Conservation (phyloP, 2,329 filamentous ascomycete genomes). For the Teratosphaeriaceae sp. region DNA sequence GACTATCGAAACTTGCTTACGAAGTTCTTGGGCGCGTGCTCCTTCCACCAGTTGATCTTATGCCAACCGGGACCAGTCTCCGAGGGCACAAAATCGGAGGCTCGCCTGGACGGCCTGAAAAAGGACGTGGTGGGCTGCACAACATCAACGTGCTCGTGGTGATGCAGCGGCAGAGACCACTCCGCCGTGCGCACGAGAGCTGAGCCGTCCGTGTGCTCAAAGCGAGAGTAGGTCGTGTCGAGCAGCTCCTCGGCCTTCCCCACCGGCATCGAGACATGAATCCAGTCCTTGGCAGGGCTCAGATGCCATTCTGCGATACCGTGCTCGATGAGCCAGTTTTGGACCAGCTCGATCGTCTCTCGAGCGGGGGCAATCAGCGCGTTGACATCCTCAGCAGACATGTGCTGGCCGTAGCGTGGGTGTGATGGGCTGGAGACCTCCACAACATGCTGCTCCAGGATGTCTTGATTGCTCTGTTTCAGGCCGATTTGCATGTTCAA, state of each 20-base stretch:
- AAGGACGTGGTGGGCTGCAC: slow-evolving; percentile 58
- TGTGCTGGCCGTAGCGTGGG: slow-evolving; percentile 47
- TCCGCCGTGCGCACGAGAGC: slow-evolving; percentile 46
- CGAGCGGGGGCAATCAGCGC: slow-evolving; percentile 48
- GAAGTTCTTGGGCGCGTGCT: too few species aligned
- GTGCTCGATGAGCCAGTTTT: slow-evolving; percentile 51
- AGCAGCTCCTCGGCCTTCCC: slow-evolving; percentile 47
- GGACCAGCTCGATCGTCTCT: slow-evolving; percentile 46
- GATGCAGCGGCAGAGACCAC: slow-evolving; percentile 53
- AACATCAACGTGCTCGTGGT: slow-evolving; percentile 53
- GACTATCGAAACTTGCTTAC: too few species aligned
- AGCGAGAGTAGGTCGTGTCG: slow-evolving; percentile 47
- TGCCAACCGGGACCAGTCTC: background rate
- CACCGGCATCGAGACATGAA: slow-evolving; percentile 48
- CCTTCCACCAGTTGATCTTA: background rate
- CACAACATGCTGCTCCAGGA: slow-evolving; percentile 49
- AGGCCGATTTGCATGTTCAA: slow-evolving; percentile 53
- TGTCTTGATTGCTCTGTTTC: slow-evolving; percentile 50
- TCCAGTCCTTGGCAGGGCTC: slow-evolving; percentile 52
- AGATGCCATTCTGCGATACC: slow-evolving; percentile 42
- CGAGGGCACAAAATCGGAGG: slow-evolving; percentile 1
- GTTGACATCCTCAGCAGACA: slow-evolving; percentile 46
- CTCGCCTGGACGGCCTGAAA: slow-evolving; percentile 36
- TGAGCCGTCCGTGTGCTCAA: slow-evolving; percentile 47
- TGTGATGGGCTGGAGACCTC: slow-evolving; percentile 50